phyloP scores from a whole-genome alignment of 306 rosid genomes.

The Pyrus pyrifolia region DNA sequence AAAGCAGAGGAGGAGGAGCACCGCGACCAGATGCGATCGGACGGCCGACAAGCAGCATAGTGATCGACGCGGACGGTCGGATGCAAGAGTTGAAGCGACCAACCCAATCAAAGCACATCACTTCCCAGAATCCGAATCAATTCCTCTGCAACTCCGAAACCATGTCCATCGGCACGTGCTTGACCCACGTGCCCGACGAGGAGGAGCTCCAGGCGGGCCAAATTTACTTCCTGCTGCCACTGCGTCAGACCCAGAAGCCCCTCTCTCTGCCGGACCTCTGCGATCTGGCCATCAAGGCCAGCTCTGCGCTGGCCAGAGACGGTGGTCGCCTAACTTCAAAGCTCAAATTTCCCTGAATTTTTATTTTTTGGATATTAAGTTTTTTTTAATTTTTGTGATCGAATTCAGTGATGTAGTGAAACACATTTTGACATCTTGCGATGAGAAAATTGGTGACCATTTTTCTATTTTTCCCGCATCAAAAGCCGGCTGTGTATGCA shows the following conservation, averaged over 20 bases:
- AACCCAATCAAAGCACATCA: conserved; percentile 31
- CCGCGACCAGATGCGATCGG: conserved; percentile 27
- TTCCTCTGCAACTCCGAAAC: conserved; percentile 64
- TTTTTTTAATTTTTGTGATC: background rate
- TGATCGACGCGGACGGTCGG: conserved; percentile 38
- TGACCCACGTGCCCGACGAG: conserved; percentile 41
- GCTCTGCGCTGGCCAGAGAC: conserved; percentile 27
- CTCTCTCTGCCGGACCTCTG: conserved; percentile 59
- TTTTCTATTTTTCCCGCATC: too few species aligned
- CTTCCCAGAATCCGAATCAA: conserved; percentile 28
- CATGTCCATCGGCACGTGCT: conserved; percentile 46
- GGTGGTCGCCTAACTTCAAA: background rate
- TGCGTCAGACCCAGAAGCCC: conserved; percentile 26
- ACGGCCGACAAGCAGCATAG: conserved; percentile 28
- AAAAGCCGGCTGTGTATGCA: too few species aligned
- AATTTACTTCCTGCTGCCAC: conserved; percentile 66
- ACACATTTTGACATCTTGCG: background rate
- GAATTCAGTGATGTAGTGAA: background rate
- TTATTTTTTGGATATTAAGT: background rate
- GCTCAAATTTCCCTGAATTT: conserved; percentile 1
- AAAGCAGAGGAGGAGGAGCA: background rate
- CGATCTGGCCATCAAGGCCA: conserved; percentile 53
- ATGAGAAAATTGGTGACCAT: background rate
- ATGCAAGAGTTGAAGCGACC: conserved; percentile 40
- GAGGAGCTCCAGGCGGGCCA: conserved; percentile 54